Evolutionary conservation across 331 rosid species (phyloP).

Genomic region (Saraca asoca): DNA sequence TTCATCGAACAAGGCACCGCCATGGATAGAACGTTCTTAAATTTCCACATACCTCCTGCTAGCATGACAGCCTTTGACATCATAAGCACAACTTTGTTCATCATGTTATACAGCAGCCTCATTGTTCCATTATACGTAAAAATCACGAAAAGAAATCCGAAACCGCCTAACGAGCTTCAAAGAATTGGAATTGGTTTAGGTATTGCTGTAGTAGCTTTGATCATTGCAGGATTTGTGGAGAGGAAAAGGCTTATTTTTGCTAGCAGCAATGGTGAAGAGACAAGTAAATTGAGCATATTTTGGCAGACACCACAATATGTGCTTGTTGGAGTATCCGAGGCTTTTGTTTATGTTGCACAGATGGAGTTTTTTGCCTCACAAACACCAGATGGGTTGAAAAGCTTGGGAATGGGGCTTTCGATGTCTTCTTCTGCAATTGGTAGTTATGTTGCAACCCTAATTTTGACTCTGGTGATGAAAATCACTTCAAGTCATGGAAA

Average conservation of each 20-base stretch:
- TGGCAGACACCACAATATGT: conserved; percentile 66
- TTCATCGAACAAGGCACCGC: conserved; percentile 64
- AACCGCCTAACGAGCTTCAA: conserved; percentile 46
- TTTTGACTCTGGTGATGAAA: conserved; percentile 52
- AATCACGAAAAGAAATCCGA: conserved; percentile 45
- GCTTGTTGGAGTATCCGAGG: conserved; percentile 58
- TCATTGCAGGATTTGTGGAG: conserved; percentile 56
- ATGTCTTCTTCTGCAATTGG: conserved; percentile 61
- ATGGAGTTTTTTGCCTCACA: conserved; percentile 58
- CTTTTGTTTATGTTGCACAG: conserved; percentile 55
- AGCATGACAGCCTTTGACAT: conserved; percentile 65
- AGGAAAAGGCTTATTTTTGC: conserved; percentile 41
- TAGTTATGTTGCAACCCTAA: conserved; percentile 48
- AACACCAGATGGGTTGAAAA: conserved; percentile 56
- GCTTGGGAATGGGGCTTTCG: conserved; percentile 58
- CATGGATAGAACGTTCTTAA: conserved; percentile 45
- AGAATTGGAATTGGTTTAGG: conserved; percentile 57
- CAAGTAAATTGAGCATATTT: conserved; percentile 54
- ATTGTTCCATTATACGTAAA: conserved; percentile 43
- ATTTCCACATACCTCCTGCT: conserved; percentile 59
- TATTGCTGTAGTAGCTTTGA: conserved; percentile 44
- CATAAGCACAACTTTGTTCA: conserved; percentile 53
- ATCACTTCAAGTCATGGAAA: conserved; percentile 44
- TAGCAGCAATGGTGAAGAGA: conserved; percentile 27
- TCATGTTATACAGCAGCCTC: conserved; percentile 44